Conservation (phyloP, 306 rosid genomes). For the Vigna unguiculata region DNA sequence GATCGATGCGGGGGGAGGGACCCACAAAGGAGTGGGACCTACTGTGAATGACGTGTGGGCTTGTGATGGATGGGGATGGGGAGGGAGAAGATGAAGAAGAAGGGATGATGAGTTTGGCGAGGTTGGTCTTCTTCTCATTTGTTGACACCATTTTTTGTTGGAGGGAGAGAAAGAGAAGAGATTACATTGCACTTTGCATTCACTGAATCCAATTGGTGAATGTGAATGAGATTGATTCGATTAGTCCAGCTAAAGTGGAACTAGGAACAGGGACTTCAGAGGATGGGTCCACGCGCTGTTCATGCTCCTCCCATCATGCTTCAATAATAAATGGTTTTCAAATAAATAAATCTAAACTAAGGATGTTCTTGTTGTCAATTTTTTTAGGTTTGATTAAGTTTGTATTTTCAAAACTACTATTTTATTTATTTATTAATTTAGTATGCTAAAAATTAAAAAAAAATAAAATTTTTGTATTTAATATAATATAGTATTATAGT, state of each 20-base stretch:
- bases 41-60: slow-evolving; percentile 68
- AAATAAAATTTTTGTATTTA: too few species aligned
- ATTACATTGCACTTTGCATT: neutral
- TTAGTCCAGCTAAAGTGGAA: neutral
- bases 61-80: slow-evolving; percentile 41
- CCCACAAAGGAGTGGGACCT: slow-evolving; percentile 98
- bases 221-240: slow-evolving; percentile 15
- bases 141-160: slow-evolving; percentile 63
- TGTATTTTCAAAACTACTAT: too few species aligned
- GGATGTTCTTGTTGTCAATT: too few species aligned
- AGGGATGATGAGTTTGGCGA: slow-evolving; percentile 72
- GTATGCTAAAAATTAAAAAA: too few species aligned
- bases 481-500: too few species aligned
- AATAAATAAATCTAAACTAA: too few species aligned
- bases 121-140: slow-evolving; percentile 56
- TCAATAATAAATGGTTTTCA: neutral
- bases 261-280: neutral
- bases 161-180: neutral
- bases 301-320: neutral
- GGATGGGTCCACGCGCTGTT: slow-evolving; percentile 31
- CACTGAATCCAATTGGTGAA: neutral
- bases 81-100: slow-evolving; percentile 48
- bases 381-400: too few species aligned
- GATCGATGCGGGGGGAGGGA: slow-evolving; percentile 78
- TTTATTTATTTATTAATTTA: too few species aligned